phyloP scores from a whole-genome alignment of 2,329 filamentous ascomycete species.

The Dactylellina leptospora region DNA sequence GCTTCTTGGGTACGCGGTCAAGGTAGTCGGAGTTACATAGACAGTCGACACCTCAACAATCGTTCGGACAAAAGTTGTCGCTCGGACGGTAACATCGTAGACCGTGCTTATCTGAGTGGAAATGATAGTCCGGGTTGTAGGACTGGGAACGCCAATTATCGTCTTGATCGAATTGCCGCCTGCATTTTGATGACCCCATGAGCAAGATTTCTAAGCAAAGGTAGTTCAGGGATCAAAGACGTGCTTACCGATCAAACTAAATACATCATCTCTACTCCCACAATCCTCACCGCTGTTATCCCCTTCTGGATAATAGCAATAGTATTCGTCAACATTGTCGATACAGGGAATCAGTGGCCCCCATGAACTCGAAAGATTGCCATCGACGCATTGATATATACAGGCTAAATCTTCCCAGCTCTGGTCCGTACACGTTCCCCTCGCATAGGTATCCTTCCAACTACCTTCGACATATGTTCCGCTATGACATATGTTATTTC shows the following conservation, averaged over 20 bases:
- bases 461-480: neutral
- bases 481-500: slow-evolving; percentile 26
- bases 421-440: slow-evolving; percentile 33
- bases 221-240: neutral
- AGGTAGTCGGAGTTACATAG: neutral
- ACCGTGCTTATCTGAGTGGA: neutral
- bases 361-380: slow-evolving; percentile 4
- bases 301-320: slow-evolving; percentile 21
- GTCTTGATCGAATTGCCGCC: slow-evolving; percentile 24
- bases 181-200: slow-evolving; percentile 6
- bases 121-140: neutral
- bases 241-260: slow-evolving; percentile 18
- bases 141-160: slow-evolving; percentile 10
- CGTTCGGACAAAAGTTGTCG: neutral
- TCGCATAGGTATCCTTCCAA: slow-evolving; percentile 11
- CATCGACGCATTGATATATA: slow-evolving; percentile 23
- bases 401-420: slow-evolving; percentile 23
- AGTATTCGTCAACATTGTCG: slow-evolving; percentile 24
- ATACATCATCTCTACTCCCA: slow-evolving; percentile 19
- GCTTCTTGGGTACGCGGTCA: neutral
- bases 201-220: neutral
- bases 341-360: slow-evolving; percentile 16
- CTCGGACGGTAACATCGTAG: neutral
- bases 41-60: neutral
- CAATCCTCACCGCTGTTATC: slow-evolving; percentile 22